Percentiles rank a stretch among this genome's conserved stretches.
These are phyloP conservation scores for Dothistroma pini DNA, from an alignment of 2,329 filamentous ascomycete genomes.

Conservation along the genomic window DNA sequence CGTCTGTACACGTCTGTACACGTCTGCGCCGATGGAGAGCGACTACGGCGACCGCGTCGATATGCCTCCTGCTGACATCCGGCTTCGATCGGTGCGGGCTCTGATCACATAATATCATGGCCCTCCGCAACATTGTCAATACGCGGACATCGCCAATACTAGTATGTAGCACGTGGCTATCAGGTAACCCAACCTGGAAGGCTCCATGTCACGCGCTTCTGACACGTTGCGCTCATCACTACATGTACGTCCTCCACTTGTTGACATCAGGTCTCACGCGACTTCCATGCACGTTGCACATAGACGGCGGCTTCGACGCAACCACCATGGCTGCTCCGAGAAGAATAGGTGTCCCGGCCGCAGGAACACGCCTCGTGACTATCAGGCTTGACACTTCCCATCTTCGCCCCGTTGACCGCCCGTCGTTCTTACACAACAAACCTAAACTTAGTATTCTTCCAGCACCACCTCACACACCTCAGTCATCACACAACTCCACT, in stretches of 20 bases:
- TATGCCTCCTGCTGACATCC: not conserved
- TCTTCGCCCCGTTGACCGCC: not conserved
- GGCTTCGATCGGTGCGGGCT: not conserved
- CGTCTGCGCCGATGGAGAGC: not conserved
- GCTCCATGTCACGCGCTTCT: too few relatives aligned
- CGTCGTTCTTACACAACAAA: not conserved
- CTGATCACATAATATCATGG: not conserved
- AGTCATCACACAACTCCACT: constrained; percentile 8
- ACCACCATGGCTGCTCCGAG: not conserved
- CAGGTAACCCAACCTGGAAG: too few relatives aligned
- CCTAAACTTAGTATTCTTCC: constrained; percentile 7
- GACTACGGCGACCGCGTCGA: not conserved
- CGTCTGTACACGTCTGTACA: not conserved
- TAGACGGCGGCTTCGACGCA: not conserved
- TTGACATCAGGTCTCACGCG: not conserved
- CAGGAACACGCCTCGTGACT: not conserved
- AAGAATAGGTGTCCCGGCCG: not conserved
- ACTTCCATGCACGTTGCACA: not conserved
- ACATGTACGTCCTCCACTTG: too few relatives aligned
- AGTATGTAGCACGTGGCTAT: not conserved
- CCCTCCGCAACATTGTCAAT: not conserved
- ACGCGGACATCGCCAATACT: not conserved
- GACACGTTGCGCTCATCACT: too few relatives aligned
- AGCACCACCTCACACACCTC: constrained; percentile 5
- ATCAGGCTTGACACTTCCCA: not conserved